phyloP scores from a whole-genome alignment of 2,329 filamentous ascomycete species.

The Claviceps quebecensis region DNA sequence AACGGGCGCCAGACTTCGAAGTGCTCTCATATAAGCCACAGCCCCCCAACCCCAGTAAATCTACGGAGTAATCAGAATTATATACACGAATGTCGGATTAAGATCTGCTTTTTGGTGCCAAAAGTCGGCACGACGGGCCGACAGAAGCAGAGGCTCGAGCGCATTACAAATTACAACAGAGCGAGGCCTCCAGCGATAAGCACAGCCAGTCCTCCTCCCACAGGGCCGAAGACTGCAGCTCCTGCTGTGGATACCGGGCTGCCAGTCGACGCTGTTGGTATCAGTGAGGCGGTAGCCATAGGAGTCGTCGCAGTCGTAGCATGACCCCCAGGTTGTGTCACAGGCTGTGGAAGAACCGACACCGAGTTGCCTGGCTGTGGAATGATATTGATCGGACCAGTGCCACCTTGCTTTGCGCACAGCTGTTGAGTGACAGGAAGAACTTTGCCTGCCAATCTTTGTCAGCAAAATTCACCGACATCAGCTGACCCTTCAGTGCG shows the following conservation, averaged over 20 bases:
- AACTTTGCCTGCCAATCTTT: constrained; percentile 14
- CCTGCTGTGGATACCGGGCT: background rate
- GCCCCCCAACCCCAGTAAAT: no score
- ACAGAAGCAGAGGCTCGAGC: background rate
- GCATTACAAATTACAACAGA: background rate
- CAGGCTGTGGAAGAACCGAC: background rate
- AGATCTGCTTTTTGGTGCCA: no score
- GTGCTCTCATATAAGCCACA: no score
- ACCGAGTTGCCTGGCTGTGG: background rate
- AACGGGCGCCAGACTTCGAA: no score
- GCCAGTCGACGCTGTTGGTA: background rate
- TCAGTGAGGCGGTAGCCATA: background rate
- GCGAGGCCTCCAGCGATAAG: background rate
- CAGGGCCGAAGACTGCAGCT: background rate
- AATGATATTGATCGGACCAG: background rate
- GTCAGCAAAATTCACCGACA: background rate
- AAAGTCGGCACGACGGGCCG: background rate
- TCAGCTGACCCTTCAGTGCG: constrained; percentile 5
- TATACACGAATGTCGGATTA: no score
- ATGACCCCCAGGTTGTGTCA: background rate
- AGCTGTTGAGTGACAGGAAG: constrained; percentile 15
- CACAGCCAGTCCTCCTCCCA: background rate
- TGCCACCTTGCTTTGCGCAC: constrained; percentile 7
- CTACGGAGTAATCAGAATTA: no score
- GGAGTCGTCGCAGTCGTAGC: background rate